Percentiles rank a stretch among this genome's conserved stretches.
phyloP scores from a whole-genome alignment of 257 asterid genomes.

The Ballota nigra region DNA sequence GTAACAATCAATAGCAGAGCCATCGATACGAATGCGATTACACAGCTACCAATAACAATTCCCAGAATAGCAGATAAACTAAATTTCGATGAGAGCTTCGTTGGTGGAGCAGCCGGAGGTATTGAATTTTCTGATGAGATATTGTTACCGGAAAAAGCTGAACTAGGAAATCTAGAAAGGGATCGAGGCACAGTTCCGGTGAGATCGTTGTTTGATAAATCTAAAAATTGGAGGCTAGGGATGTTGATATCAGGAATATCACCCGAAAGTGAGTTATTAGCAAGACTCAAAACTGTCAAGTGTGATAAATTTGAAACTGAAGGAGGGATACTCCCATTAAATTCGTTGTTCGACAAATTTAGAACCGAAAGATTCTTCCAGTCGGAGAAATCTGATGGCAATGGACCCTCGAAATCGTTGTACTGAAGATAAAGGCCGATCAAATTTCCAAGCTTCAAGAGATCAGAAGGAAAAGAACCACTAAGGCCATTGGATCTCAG shows the following conservation, averaged over 20 bases:
- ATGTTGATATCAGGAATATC: conserved; percentile 42
- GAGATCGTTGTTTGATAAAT: conserved; percentile 51
- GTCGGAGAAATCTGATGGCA: conserved; percentile 40
- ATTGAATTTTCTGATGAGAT: conserved; percentile 10
- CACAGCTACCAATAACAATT: conserved; percentile 44
- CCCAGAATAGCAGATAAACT: conserved; percentile 36
- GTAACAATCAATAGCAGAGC: conserved; percentile 34
- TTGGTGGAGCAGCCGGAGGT: conserved; percentile 29
- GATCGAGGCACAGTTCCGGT: conserved; percentile 45
- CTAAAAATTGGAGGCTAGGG: conserved; percentile 40
- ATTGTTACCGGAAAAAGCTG: conserved; percentile 42
- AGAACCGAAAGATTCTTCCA: conserved; percentile 44
- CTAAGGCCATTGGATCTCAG: conserved; percentile 44
- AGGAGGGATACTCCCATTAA: conserved; percentile 41
- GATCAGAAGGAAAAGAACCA: conserved; percentile 50
- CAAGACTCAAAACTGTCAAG: conserved; percentile 36
- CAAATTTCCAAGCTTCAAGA: conserved; percentile 35
- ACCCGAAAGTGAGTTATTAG: conserved; percentile 49
- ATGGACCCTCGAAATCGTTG: conserved; percentile 40
- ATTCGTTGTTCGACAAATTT: conserved; percentile 39
- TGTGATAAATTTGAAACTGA: conserved; percentile 38
- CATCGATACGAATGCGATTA: conserved; percentile 32
- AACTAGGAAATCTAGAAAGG: conserved; percentile 41
- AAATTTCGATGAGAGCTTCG: conserved; percentile 29
- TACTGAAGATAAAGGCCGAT: conserved; percentile 41